A percentile compares a stretch with the other conserved stretches of the same genome.
Evolutionary conservation across 75 land plant genomes (phyloP).

Genomic region (Isoetes taiwanensis): DNA sequence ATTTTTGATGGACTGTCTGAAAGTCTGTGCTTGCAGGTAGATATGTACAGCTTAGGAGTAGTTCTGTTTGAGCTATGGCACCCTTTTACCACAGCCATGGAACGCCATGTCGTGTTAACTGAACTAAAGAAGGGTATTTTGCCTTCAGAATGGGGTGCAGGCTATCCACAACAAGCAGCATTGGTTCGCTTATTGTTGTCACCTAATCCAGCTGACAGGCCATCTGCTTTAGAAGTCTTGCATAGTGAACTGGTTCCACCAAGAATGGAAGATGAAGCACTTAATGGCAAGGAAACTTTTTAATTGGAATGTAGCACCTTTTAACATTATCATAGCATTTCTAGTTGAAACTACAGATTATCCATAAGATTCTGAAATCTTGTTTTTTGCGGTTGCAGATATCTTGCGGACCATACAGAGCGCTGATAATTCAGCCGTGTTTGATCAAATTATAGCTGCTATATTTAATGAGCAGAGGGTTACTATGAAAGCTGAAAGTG

Average conservation of each 20-base stretch:
- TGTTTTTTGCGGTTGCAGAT: constrained; percentile 52
- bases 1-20: neutral
- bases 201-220: constrained; percentile 76
- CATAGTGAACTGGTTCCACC: constrained; percentile 67
- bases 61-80: constrained; percentile 95
- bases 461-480: constrained; percentile 70
- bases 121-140: constrained; percentile 64
- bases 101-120: constrained; percentile 48
- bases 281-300: constrained; percentile 41
- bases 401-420: constrained; percentile 67
- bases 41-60: constrained; percentile 93
- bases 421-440: constrained; percentile 70
- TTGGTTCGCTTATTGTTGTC: constrained; percentile 57
- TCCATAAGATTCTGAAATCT: too few relatives aligned
- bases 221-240: constrained; percentile 70
- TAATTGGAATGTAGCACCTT: too few relatives aligned
- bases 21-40: constrained; percentile 41
- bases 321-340: too few relatives aligned
- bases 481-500: constrained; percentile 21
- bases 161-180: constrained; percentile 59
- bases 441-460: constrained; percentile 69
- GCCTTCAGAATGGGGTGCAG: constrained; percentile 50
- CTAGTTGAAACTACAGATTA: too few relatives aligned
- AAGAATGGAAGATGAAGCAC: constrained; percentile 74
- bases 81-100: constrained; percentile 83